Conservation (phyloP, 352 stramenopile species). For the Pilasporangium apinafurcum region DNA sequence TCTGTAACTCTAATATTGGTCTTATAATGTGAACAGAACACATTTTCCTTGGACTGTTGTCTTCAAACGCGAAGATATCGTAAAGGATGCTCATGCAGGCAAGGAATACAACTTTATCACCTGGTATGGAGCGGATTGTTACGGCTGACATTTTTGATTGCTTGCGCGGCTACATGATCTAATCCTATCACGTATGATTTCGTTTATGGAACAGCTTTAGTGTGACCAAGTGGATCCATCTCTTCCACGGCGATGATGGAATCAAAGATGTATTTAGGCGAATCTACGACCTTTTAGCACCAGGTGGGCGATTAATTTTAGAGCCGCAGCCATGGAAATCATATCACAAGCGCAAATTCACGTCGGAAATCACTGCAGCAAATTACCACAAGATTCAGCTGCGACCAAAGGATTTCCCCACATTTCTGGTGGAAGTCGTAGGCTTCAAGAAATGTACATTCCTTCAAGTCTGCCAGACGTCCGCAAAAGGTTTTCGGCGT, state of each 20-base stretch:
- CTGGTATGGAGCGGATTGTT: conserved; percentile 58
- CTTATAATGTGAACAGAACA: too few relatives aligned
- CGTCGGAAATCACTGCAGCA: conserved; percentile 55
- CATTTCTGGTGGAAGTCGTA: conserved; percentile 41
- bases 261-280: conserved; percentile 68
- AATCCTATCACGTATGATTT: background rate
- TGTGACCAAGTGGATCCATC: conserved; percentile 89
- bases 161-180: background rate
- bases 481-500: conserved; percentile 62
- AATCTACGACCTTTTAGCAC: conserved; percentile 53
- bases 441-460: conserved; percentile 68
- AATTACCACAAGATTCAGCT: conserved; percentile 71
- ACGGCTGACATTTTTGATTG: too few relatives aligned
- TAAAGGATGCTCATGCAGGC: conserved; percentile 44
- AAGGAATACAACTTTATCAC: conserved; percentile 77
- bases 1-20: background rate
- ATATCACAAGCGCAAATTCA: conserved; percentile 85
- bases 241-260: conserved; percentile 83
- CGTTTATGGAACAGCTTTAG: conserved; percentile 50
- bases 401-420: conserved; percentile 69
- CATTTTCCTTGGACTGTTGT: conserved; percentile 72
- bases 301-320: conserved; percentile 68
- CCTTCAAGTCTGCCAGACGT: conserved; percentile 72
- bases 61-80: conserved; percentile 78
- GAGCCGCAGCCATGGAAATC: conserved; percentile 87